These are phyloP conservation scores for Ammopiptanthus mongolicus DNA, from an alignment of 306 rosid species.

Conservation along the genomic window DNA sequence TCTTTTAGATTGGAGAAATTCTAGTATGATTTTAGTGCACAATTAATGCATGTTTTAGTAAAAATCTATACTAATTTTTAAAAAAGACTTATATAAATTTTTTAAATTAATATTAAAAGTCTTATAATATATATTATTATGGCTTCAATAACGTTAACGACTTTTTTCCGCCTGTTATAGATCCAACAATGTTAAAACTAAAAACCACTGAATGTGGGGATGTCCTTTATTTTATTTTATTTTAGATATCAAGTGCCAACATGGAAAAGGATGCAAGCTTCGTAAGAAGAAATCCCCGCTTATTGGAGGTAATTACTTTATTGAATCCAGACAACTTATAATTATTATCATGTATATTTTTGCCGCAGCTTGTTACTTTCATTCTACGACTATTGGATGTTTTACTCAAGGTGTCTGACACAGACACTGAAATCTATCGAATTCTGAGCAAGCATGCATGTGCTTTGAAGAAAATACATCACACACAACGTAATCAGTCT, in stretches of 20 bases:
- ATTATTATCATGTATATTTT: background rate
- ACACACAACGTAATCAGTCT: background rate
- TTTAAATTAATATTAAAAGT: no score
- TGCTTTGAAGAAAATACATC: background rate
- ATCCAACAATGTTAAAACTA: background rate
- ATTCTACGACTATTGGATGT: background rate
- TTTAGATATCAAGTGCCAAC: slow-evolving; percentile 21
- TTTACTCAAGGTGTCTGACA: background rate
- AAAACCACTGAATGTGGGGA: background rate
- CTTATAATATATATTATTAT: no score
- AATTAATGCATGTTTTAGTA: no score
- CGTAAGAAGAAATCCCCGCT: slow-evolving; percentile 24
- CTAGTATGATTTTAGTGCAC: no score
- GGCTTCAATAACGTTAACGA: no score
- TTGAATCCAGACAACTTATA: background rate
- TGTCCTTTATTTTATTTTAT: background rate
- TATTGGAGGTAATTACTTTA: slow-evolving; percentile 27
- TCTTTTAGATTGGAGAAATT: no score
- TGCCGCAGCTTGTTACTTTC: no score
- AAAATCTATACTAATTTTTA: no score
- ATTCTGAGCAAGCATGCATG: background rate
- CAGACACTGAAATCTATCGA: background rate
- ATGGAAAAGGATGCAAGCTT: slow-evolving; percentile 31
- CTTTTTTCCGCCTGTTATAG: background rate
- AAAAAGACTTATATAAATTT: no score